Evolutionary conservation across 2,329 filamentous ascomycete species (phyloP).

Genomic region (Ophiosphaerella herpotricha): DNA sequence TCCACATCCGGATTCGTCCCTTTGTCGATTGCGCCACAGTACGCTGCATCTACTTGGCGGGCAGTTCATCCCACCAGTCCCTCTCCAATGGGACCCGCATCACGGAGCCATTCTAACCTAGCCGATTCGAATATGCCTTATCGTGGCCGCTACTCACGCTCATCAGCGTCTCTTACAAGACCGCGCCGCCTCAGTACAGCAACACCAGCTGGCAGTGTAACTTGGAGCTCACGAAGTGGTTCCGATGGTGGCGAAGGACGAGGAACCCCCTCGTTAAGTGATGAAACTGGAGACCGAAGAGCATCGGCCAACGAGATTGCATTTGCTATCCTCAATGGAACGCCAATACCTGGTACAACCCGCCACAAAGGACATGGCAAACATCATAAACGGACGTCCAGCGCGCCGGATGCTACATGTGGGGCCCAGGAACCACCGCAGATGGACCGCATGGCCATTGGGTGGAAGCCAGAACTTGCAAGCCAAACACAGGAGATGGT

Average conservation of each 20-base stretch:
- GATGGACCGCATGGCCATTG: conserved; percentile 12
- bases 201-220: conserved; percentile 21
- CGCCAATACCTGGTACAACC: conserved; percentile 19
- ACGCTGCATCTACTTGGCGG: conserved; percentile 39
- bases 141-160: conserved; percentile 28
- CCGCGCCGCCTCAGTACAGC: conserved; percentile 34
- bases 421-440: conserved; percentile 8
- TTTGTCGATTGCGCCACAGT: conserved; percentile 31
- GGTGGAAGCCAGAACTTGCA: conserved; percentile 22
- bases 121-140: conserved; percentile 23
- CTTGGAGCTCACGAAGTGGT: conserved; percentile 29
- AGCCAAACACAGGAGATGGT: not conserved
- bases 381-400: conserved; percentile 16
- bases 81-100: conserved; percentile 17
- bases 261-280: conserved; percentile 7
- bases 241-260: conserved; percentile 20
- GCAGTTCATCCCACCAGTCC: conserved; percentile 36
- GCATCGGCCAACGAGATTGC: conserved; percentile 23
- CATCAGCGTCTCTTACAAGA: conserved; percentile 35
- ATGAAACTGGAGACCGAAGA: conserved; percentile 4
- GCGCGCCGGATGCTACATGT: conserved; percentile 19
- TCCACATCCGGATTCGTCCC: conserved; percentile 25
- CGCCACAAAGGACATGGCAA: not conserved
- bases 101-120: conserved; percentile 27
- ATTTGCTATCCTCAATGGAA: conserved; percentile 29